phyloP scores from a whole-genome alignment of 2,329 filamentous ascomycete genomes.

The Penicillium crustosum region DNA sequence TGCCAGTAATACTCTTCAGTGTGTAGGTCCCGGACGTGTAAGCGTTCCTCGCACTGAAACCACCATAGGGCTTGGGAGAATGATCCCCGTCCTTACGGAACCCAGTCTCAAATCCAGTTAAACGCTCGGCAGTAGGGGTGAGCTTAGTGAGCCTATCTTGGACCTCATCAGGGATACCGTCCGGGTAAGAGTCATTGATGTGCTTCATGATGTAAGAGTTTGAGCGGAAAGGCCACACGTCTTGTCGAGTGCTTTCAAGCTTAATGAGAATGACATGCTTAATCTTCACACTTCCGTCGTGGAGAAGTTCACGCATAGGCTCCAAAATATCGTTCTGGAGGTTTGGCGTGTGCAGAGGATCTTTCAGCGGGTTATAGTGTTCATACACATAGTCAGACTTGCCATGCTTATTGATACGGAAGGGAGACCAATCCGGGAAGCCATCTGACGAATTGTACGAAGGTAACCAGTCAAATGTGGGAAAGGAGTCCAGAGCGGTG shows the following conservation, averaged over 20 bases:
- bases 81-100: slow-evolving; percentile 15
- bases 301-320: slow-evolving; percentile 14
- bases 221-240: slow-evolving; percentile 46
- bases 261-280: slow-evolving; percentile 46
- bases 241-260: slow-evolving; percentile 47
- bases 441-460: slow-evolving; percentile 5
- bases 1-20: slow-evolving; percentile 44
- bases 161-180: slow-evolving; percentile 35
- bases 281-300: slow-evolving; percentile 35
- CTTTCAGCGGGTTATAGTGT: slow-evolving; percentile 15
- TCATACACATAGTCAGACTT: not conserved
- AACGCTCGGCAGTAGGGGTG: slow-evolving; percentile 26
- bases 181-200: slow-evolving; percentile 37
- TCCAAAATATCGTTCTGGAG: slow-evolving; percentile 18
- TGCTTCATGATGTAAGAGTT: slow-evolving; percentile 34
- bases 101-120: slow-evolving; percentile 24
- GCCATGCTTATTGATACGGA: slow-evolving; percentile 6
- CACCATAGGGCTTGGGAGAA: slow-evolving; percentile 34
- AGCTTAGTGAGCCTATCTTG: slow-evolving; percentile 25
- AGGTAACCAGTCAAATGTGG: slow-evolving; percentile 19
- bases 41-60: slow-evolving; percentile 42
- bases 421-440: slow-evolving; percentile 16
- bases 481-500: slow-evolving; percentile 16
- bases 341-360: slow-evolving; percentile 18
- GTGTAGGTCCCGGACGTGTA: slow-evolving; percentile 47